A percentile compares a stretch with the other conserved stretches of the same genome.
Evolutionary conservation across 208 protist genomes (phyloP).

Genomic region (Wallacemonas sp.): DNA sequence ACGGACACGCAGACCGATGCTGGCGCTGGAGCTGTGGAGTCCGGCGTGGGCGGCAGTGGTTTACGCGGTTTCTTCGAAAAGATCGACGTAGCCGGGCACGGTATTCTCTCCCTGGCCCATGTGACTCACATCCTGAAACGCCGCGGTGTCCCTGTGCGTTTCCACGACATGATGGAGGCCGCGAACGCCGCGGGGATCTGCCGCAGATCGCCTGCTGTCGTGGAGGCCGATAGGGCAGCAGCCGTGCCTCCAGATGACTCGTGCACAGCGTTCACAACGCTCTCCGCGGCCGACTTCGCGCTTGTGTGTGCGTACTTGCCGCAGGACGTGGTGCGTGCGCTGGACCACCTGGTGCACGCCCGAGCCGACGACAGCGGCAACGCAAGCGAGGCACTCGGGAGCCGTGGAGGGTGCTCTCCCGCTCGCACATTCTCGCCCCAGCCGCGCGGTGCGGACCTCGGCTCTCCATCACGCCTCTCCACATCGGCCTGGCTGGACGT

Average conservation of each 20-base stretch:
- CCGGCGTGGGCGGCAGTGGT: too few species aligned
- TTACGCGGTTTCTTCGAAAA: neutral
- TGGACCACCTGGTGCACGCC: too few species aligned
- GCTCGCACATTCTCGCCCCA: too few species aligned
- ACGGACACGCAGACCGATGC: too few species aligned
- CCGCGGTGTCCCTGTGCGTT: neutral
- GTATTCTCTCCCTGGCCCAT: conserved; percentile 28
- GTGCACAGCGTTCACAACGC: neutral
- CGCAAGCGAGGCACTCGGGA: too few species aligned
- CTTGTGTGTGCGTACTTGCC: conserved; percentile 4
- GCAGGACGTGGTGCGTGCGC: neutral
- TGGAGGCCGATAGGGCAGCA: too few species aligned
- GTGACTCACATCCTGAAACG: conserved; percentile 47
- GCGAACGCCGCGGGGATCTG: neutral
- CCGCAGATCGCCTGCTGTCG: too few species aligned
- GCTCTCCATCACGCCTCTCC: too few species aligned
- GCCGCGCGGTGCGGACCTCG: too few species aligned
- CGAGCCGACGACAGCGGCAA: too few species aligned
- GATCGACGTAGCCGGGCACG: neutral
- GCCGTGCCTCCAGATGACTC: neutral
- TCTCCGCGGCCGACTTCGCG: conserved; percentile 1
- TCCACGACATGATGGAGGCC: conserved; percentile 22
- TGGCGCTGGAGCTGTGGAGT: too few species aligned
- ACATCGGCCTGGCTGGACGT: conserved; percentile 4
- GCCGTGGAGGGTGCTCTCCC: too few species aligned